phyloP scores from a whole-genome alignment of 768 basidiomycete species.

The Crepidotus variabilis region DNA sequence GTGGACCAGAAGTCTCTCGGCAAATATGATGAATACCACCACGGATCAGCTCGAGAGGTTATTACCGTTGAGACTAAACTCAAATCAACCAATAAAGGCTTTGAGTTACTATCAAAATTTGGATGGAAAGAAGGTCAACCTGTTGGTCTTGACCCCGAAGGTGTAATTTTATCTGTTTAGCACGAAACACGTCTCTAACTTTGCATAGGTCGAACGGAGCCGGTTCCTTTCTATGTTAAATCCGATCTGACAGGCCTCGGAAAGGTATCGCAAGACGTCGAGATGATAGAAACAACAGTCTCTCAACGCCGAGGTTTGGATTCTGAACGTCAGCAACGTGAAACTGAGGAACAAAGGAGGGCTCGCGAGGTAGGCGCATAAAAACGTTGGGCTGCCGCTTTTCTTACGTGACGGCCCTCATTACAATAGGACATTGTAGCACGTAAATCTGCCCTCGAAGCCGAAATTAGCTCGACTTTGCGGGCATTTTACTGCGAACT shows the following conservation, averaged over 20 bases:
- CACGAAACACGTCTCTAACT: background rate
- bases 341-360: constrained; percentile 73
- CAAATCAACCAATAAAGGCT: constrained; percentile 76
- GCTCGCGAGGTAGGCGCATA: constrained; percentile 56
- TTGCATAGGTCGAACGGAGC: constrained; percentile 69
- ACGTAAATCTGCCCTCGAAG: constrained; percentile 56
- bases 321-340: constrained; percentile 77
- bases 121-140: constrained; percentile 83
- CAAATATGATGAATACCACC: constrained; percentile 66
- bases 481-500: constrained; percentile 76
- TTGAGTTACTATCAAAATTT: constrained; percentile 73
- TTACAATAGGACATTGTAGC: constrained; percentile 54
- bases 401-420: background rate
- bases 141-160: constrained; percentile 72
- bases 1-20: constrained; percentile 37
- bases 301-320: constrained; percentile 77
- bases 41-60: constrained; percentile 50
- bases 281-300: constrained; percentile 83
- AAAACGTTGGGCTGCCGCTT: background rate
- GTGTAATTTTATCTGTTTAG: constrained; percentile 32
- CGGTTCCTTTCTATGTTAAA: constrained; percentile 79
- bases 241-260: constrained; percentile 77
- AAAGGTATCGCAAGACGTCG: constrained; percentile 73
- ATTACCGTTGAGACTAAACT: constrained; percentile 82
- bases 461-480: constrained; percentile 65